Evolutionary conservation across 2,329 filamentous ascomycete genomes (phyloP).

Genomic region (Xylariaceae sp.): DNA sequence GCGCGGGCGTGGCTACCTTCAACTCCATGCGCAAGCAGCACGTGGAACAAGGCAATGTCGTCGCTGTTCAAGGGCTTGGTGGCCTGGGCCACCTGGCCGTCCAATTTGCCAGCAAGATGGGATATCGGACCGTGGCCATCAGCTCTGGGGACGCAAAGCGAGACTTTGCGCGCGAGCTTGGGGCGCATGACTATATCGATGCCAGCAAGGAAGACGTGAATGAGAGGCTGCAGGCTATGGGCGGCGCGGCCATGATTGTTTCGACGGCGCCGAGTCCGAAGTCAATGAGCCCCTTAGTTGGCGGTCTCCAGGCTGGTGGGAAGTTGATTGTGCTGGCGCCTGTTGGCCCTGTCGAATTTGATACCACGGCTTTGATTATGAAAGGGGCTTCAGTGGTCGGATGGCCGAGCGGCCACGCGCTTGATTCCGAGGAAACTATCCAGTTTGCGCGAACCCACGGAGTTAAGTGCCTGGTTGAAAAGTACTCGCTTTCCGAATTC

Average conservation of each 20-base stretch:
- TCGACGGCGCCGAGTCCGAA: constrained; percentile 12
- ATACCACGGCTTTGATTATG: constrained; percentile 12
- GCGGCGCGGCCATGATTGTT: constrained; percentile 12
- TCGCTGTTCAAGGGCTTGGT: constrained; percentile 55
- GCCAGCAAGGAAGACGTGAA: constrained; percentile 15
- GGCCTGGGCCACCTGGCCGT: constrained; percentile 64
- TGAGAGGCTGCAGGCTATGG: constrained; percentile 10
- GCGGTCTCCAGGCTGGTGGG: constrained; percentile 19
- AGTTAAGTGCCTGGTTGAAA: constrained; percentile 17
- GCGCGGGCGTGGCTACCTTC: constrained; percentile 47
- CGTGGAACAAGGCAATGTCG: constrained; percentile 34
- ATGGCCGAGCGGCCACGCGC: constrained; percentile 14
- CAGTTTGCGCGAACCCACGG: constrained; percentile 14
- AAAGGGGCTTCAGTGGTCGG: constrained; percentile 17
- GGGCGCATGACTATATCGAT: constrained; percentile 52
- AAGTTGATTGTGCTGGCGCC: constrained; percentile 21
- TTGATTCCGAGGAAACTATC: constrained; percentile 19
- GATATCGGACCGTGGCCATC: constrained; percentile 56
- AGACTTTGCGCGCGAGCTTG: constrained; percentile 49
- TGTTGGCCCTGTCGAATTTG: constrained; percentile 12
- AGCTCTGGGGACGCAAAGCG: constrained; percentile 49
- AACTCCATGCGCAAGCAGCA: constrained; percentile 38
- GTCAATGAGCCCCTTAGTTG: constrained; percentile 17
- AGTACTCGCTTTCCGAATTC: constrained; percentile 9
- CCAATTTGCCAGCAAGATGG: constrained; percentile 61